Evolutionary conservation across 2,329 filamentous ascomycete genomes (phyloP).

Genomic region (Eutypella sp.): DNA sequence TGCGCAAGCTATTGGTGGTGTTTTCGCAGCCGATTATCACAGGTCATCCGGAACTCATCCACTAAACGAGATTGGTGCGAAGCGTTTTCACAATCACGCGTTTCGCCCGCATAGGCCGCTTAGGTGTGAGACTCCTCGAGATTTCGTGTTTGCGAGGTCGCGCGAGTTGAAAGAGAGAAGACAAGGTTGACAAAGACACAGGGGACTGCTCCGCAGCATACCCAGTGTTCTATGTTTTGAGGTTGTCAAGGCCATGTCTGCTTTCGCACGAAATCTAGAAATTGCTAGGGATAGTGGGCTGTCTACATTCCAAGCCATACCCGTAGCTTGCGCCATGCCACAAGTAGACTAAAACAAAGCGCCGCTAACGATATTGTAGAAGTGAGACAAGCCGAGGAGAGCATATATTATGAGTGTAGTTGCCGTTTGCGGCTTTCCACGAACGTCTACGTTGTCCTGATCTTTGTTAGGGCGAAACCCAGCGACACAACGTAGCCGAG

Average conservation of each 20-base stretch:
- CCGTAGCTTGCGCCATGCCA: slow-evolving; percentile 10
- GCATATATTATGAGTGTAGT: not conserved
- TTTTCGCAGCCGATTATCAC: not conserved
- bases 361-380: slow-evolving; percentile 10
- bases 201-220: not conserved
- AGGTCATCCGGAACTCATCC: not conserved
- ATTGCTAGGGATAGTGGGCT: slow-evolving; percentile 11
- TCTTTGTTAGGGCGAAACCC: not conserved
- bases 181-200: slow-evolving; percentile 6
- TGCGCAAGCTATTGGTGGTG: no score
- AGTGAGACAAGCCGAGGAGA: slow-evolving; percentile 18
- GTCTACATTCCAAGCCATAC: slow-evolving; percentile 19
- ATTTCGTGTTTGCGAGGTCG: slow-evolving; percentile 3
- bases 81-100: not conserved
- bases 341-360: slow-evolving; percentile 22
- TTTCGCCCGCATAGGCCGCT: not conserved
- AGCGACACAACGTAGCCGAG: not conserved
- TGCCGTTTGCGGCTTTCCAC: slow-evolving; percentile 23
- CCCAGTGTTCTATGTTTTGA: not conserved
- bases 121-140: not conserved
- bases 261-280: slow-evolving; percentile 13
- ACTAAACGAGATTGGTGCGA: not conserved
- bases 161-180: slow-evolving; percentile 5
- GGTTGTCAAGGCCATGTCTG: slow-evolving; percentile 14
- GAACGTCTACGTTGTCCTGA: not conserved